These are phyloP conservation scores for Fallopia convolvulus DNA, from an alignment of 148 eudicot species.

Conservation along the genomic window DNA sequence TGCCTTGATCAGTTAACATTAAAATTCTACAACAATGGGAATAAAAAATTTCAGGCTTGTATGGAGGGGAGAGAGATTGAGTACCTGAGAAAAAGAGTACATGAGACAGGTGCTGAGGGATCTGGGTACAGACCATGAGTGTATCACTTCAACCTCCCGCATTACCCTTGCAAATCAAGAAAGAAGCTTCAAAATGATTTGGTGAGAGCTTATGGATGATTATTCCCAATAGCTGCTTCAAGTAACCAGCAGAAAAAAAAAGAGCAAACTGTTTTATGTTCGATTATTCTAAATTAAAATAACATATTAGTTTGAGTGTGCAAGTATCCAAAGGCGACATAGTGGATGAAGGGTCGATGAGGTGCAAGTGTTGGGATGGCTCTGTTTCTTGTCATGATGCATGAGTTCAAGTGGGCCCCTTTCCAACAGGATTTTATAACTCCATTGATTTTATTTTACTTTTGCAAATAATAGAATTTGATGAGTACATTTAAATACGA, in stretches of 20 bases:
- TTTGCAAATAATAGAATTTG: no score
- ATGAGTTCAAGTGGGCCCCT: background rate
- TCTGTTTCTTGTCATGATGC: background rate
- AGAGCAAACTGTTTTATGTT: no score
- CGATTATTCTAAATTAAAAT: no score
- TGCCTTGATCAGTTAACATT: background rate
- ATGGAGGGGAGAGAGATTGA: background rate
- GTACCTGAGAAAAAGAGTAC: slow-evolving; percentile 49
- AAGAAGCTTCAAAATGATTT: background rate
- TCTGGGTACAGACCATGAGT: slow-evolving; percentile 8
- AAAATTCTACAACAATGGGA: background rate
- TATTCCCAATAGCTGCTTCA: no score
- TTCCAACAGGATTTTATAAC: no score
- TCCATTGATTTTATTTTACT: no score
- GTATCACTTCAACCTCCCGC: slow-evolving; percentile 4
- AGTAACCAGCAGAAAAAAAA: no score
- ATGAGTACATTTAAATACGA: no score
- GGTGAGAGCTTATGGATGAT: background rate
- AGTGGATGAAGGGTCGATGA: background rate
- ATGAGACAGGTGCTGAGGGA: slow-evolving; percentile 38
- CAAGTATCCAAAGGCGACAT: no score
- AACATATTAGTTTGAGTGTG: no score
- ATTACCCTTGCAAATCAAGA: background rate
- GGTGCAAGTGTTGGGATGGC: background rate
- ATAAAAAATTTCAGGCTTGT: background rate